Conservation (phyloP, 2,329 filamentous ascomycete species). For the Sclerotinia minor region DNA sequence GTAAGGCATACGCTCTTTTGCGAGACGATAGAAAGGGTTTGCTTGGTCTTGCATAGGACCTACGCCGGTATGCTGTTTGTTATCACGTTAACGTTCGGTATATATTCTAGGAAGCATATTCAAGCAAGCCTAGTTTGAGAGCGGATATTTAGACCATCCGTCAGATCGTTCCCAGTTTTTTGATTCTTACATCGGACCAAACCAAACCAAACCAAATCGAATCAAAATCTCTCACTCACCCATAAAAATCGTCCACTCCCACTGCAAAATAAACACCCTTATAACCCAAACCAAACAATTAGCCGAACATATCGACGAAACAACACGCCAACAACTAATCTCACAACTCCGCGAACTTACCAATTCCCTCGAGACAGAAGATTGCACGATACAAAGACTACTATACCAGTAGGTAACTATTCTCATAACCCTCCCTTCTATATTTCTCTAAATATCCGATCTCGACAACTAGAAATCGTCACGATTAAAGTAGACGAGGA, state of each 20-base stretch:
- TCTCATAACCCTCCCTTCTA: too few species aligned
- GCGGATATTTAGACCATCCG: not conserved
- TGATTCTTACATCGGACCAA: not conserved
- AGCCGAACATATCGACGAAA: not conserved
- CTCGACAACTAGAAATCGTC: slow-evolving; percentile 3
- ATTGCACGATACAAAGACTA: slow-evolving; percentile 10
- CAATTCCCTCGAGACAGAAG: not conserved
- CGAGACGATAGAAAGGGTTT: too few species aligned
- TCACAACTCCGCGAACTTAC: not conserved
- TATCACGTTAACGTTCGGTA: not conserved
- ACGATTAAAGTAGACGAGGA: slow-evolving; percentile 6
- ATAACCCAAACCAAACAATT: not conserved
- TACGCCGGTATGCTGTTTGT: not conserved
- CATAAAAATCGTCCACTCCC: not conserved
- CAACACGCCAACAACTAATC: not conserved
- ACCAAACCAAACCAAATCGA: not conserved
- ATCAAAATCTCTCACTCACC: not conserved
- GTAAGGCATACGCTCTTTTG: too few species aligned
- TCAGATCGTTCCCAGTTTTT: not conserved
- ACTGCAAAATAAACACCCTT: not conserved
- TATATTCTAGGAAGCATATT: not conserved
- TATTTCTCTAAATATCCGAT: too few species aligned
- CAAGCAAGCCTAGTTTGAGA: not conserved
- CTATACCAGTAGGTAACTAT: not conserved
- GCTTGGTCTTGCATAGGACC: slow-evolving; percentile 6